Percentiles rank a stretch among this genome's conserved stretches.
These are phyloP conservation scores for Akanthomyces lecanii DNA, from an alignment of 2,329 filamentous ascomycete species.

Conservation along the genomic window DNA sequence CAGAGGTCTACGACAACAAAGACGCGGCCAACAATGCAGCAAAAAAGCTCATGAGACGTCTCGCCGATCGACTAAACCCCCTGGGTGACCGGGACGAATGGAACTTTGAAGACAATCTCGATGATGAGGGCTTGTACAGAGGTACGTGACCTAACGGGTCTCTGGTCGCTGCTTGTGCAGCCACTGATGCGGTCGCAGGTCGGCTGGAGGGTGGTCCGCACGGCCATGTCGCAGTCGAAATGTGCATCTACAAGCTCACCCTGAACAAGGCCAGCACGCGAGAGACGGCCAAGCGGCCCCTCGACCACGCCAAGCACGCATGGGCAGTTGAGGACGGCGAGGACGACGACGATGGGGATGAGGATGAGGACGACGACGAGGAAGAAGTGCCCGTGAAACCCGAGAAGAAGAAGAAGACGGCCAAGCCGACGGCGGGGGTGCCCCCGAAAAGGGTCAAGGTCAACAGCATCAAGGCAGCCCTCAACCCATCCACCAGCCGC, in stretches of 20 bases:
- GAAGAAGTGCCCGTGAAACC: not conserved
- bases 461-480: not conserved
- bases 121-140: slow-evolving; percentile 14
- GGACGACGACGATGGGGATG: not conserved
- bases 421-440: not conserved
- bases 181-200: not conserved
- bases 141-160: not conserved
- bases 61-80: slow-evolving; percentile 1
- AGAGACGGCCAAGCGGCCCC: slow-evolving; percentile 1
- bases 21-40: slow-evolving; percentile 9
- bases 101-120: not conserved
- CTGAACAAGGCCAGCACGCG: slow-evolving; percentile 9
- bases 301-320: not conserved
- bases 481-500: not conserved
- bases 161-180: not conserved
- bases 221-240: not conserved
- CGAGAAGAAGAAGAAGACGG: not conserved
- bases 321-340: not conserved
- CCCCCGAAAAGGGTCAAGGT: not conserved
- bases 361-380: not conserved
- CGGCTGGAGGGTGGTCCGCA: slow-evolving; percentile 1
- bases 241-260: slow-evolving; percentile 11
- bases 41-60: slow-evolving; percentile 3
- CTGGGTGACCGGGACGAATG: not conserved
- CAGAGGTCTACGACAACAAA: slow-evolving; percentile 11